These are phyloP conservation scores for Plasmopara halstedii DNA, from an alignment of 352 stramenopile genomes.

Conservation along the genomic window DNA sequence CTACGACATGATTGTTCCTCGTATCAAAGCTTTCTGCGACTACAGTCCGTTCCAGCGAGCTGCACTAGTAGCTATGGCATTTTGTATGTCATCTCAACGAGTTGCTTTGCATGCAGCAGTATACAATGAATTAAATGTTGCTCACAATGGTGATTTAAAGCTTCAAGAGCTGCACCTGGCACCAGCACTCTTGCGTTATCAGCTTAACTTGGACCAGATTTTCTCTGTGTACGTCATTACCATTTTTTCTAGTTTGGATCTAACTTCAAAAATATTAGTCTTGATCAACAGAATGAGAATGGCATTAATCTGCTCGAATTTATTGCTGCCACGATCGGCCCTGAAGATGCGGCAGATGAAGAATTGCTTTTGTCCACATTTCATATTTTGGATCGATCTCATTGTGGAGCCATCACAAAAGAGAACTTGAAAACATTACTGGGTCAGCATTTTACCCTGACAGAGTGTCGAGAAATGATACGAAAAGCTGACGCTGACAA, in stretches of 20 bases:
- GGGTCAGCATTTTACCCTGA: conserved; percentile 49
- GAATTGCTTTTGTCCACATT: conserved; percentile 49
- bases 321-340: conserved; percentile 57
- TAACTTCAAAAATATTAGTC: conserved; percentile 14
- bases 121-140: conserved; percentile 76
- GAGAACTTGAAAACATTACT: conserved; percentile 46
- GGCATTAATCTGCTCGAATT: conserved; percentile 76
- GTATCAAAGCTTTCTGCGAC: conserved; percentile 57
- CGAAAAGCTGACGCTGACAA: conserved; percentile 49
- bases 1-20: conserved; percentile 58
- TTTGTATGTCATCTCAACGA: conserved; percentile 53
- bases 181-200: conserved; percentile 40
- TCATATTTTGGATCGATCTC: conserved; percentile 52
- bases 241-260: background rate
- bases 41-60: conserved; percentile 56
- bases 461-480: conserved; percentile 59
- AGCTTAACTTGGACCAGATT: conserved; percentile 60
- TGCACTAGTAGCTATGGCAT: conserved; percentile 59
- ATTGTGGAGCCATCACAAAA: conserved; percentile 48
- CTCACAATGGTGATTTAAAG: conserved; percentile 66
- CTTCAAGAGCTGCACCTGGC: conserved; percentile 53
- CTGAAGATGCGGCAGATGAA: conserved; percentile 51
- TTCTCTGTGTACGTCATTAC: conserved; percentile 36
- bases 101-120: conserved; percentile 49
- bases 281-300: conserved; percentile 68